phyloP scores from a whole-genome alignment of 352 stramenopile genomes.

The Peronospora tabacina region DNA sequence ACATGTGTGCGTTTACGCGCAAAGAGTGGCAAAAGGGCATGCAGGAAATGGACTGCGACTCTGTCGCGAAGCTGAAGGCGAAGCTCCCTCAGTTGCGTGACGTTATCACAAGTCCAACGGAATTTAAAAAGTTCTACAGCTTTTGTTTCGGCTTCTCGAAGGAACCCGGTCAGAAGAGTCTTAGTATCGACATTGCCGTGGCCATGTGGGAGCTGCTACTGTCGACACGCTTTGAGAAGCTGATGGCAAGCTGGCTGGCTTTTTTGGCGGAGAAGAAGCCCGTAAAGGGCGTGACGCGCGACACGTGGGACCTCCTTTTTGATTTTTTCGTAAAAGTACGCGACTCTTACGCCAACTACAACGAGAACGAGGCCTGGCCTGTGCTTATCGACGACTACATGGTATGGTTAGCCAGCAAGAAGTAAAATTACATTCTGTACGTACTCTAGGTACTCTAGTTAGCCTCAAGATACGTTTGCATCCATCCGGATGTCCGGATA shows the following conservation, averaged over 20 bases:
- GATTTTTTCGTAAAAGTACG: constrained; percentile 83
- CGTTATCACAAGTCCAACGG: constrained; percentile 39
- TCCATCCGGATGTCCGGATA: too few relatives aligned
- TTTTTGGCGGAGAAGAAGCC: constrained; percentile 73
- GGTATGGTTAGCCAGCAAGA: constrained; percentile 69
- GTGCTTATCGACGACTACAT: constrained; percentile 89
- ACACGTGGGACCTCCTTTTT: constrained; percentile 81
- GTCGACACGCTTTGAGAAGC: constrained; percentile 48
- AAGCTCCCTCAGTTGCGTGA: constrained; percentile 52
- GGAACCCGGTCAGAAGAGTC: constrained; percentile 81
- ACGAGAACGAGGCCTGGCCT: constrained; percentile 86
- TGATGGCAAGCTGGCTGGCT: constrained; percentile 61
- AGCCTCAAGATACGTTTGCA: background rate
- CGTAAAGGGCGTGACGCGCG: constrained; percentile 74
- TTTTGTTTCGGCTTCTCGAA: constrained; percentile 87
- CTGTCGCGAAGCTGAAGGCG: constrained; percentile 43
- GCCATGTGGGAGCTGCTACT: constrained; percentile 86
- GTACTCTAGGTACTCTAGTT: background rate
- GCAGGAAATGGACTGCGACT: constrained; percentile 70
- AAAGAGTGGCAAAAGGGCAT: constrained; percentile 81
- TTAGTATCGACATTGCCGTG: constrained; percentile 76
- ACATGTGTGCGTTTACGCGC: constrained; percentile 81
- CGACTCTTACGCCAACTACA: constrained; percentile 74
- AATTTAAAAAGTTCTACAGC: constrained; percentile 82
- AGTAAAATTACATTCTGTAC: constrained; percentile 20